Evolutionary conservation across 768 basidiomycete genomes (phyloP).

Genomic region (Leucogyrophana mollusca): DNA sequence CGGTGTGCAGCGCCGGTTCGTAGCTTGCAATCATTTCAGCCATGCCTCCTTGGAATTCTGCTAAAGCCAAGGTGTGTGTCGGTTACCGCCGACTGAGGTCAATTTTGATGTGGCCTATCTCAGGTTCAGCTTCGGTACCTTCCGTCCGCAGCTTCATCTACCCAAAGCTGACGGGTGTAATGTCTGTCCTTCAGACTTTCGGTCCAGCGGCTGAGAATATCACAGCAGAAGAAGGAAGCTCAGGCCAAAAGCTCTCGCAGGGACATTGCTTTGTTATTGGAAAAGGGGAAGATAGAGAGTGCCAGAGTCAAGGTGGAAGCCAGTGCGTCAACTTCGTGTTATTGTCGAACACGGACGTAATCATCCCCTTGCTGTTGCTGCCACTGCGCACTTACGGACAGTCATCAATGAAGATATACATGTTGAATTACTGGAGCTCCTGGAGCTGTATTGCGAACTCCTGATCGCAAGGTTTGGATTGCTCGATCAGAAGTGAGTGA

Average conservation of each 20-base stretch:
- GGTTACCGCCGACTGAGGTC: not conserved
- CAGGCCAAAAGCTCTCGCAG: slow-evolving; percentile 71
- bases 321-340: slow-evolving; percentile 43
- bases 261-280: slow-evolving; percentile 79
- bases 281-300: slow-evolving; percentile 79
- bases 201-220: slow-evolving; percentile 78
- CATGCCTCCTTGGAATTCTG: slow-evolving; percentile 59
- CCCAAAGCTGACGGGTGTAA: not conserved
- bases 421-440: slow-evolving; percentile 84
- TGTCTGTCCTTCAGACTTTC: slow-evolving; percentile 55
- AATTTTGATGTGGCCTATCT: not conserved
- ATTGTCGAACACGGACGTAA: slow-evolving; percentile 2
- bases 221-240: slow-evolving; percentile 92
- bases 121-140: slow-evolving; percentile 50
- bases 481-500: slow-evolving; percentile 79
- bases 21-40: not conserved
- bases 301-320: slow-evolving; percentile 85
- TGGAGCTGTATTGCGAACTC: slow-evolving; percentile 96
- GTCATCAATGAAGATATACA: slow-evolving; percentile 86
- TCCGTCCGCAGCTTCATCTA: slow-evolving; percentile 1
- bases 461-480: slow-evolving; percentile 89
- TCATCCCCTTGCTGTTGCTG: not conserved
- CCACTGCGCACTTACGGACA: slow-evolving; percentile 17
- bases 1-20: too few species aligned
- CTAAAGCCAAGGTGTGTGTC: slow-evolving; percentile 55